These are phyloP conservation scores for Venturia asperata DNA, from an alignment of 2,329 filamentous ascomycete species.

Conservation along the genomic window DNA sequence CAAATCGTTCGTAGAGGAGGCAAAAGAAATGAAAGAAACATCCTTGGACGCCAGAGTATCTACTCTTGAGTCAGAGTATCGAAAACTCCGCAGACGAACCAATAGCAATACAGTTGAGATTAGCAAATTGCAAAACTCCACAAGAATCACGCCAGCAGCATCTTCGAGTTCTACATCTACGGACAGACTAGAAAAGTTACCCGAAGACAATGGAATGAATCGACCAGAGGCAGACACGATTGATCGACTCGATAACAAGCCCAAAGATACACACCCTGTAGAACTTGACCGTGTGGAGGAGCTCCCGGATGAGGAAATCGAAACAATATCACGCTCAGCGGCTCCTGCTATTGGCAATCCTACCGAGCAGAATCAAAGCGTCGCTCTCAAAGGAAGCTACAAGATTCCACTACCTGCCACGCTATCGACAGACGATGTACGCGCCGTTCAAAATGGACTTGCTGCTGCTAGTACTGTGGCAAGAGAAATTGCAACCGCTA, in stretches of 20 bases:
- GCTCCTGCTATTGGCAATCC: neutral
- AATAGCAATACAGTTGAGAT: conserved; percentile 10
- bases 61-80: neutral
- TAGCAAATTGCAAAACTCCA: neutral
- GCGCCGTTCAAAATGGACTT: conserved; percentile 1
- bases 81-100: neutral
- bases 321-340: neutral
- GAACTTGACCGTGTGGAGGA: neutral
- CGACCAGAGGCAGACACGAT: neutral
- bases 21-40: neutral
- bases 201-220: neutral
- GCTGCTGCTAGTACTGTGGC: conserved; percentile 8
- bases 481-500: conserved; percentile 3
- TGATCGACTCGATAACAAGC: neutral
- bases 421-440: neutral
- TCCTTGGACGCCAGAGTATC: neutral
- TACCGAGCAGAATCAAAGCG: neutral
- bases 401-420: conserved; percentile 14
- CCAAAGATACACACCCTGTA: neutral
- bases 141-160: neutral
- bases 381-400: conserved; percentile 12
- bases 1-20: no score
- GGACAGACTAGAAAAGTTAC: neutral
- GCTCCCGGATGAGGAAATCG: conserved; percentile 3
- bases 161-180: no score